These are phyloP conservation scores for Arbutus unedo DNA, from an alignment of 148 eudicot genomes.

Conservation along the genomic window DNA sequence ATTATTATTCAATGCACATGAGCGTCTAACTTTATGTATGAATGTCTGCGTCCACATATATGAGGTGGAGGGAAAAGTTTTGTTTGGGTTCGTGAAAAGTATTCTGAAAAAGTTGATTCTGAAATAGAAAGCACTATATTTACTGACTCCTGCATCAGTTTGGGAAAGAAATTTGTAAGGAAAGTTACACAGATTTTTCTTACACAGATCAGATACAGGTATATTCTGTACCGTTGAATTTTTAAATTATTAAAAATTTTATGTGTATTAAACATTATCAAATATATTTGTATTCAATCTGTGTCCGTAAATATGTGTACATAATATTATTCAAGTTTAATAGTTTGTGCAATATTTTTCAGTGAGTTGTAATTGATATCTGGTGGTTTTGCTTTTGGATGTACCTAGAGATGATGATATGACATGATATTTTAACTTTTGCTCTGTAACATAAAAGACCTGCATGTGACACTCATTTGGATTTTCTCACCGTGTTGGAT, in stretches of 20 bases:
- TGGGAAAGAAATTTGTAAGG: not conserved
- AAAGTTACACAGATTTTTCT: no score
- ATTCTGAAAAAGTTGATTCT: not conserved
- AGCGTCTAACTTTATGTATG: no score
- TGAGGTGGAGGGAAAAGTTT: no score
- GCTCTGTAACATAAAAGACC: not conserved
- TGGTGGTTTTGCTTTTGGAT: not conserved
- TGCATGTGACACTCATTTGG: conserved; percentile 17
- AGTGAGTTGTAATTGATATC: not conserved
- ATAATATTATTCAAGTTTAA: no score
- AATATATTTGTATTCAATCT: no score
- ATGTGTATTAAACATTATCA: no score
- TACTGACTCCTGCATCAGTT: not conserved
- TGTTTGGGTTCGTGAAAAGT: not conserved
- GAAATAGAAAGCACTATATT: not conserved
- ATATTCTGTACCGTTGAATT: no score
- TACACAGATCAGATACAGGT: no score
- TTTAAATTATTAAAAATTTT: no score
- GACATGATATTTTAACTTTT: not conserved
- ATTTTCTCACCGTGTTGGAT: not conserved
- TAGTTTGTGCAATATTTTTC: not conserved
- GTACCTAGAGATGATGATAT: not conserved
- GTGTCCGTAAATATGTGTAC: no score
- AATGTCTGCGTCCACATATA: no score
- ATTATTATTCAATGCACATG: no score